These are phyloP conservation scores for Blastosporella zonata DNA, from an alignment of 1,284 basidiomycete species.

Conservation along the genomic window DNA sequence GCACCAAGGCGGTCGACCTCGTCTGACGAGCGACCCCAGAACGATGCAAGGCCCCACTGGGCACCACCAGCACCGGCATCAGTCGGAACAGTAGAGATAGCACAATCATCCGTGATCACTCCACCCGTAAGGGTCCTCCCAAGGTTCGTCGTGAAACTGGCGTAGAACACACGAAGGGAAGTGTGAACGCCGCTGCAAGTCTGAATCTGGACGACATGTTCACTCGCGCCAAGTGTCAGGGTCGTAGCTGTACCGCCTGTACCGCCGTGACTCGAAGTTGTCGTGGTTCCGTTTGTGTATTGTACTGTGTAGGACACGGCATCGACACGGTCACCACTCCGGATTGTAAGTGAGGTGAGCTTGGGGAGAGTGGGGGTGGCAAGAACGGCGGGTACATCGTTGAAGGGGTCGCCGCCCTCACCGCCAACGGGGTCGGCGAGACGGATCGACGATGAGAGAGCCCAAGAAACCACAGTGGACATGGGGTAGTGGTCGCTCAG, in stretches of 20 bases:
- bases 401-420: constrained; percentile 33
- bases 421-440: constrained; percentile 33
- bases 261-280: constrained; percentile 32
- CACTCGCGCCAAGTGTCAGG: constrained; percentile 26
- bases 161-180: constrained; percentile 32
- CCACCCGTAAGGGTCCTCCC: constrained; percentile 30
- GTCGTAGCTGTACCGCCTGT: constrained; percentile 31
- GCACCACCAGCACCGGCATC: constrained; percentile 27
- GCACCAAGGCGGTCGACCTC: constrained; percentile 34
- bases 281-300: constrained; percentile 20
- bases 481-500: constrained; percentile 38
- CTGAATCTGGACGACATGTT: constrained; percentile 25
- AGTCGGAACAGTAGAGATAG: constrained; percentile 26
- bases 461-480: constrained; percentile 29
- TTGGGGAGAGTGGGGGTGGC: constrained; percentile 21
- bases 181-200: constrained; percentile 29
- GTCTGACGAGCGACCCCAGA: constrained; percentile 34
- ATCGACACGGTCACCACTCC: constrained; percentile 31
- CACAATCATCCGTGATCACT: constrained; percentile 28
- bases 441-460: constrained; percentile 28
- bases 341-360: constrained; percentile 31
- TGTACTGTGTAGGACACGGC: constrained; percentile 27
- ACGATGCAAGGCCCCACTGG: constrained; percentile 32
- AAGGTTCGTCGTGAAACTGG: constrained; percentile 29
- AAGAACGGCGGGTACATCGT: constrained; percentile 27